A percentile compares a stretch with the other conserved stretches of the same genome.
These are phyloP conservation scores for Colletotrichum lini DNA, from an alignment of 2,329 filamentous ascomycete genomes.

Conservation along the genomic window DNA sequence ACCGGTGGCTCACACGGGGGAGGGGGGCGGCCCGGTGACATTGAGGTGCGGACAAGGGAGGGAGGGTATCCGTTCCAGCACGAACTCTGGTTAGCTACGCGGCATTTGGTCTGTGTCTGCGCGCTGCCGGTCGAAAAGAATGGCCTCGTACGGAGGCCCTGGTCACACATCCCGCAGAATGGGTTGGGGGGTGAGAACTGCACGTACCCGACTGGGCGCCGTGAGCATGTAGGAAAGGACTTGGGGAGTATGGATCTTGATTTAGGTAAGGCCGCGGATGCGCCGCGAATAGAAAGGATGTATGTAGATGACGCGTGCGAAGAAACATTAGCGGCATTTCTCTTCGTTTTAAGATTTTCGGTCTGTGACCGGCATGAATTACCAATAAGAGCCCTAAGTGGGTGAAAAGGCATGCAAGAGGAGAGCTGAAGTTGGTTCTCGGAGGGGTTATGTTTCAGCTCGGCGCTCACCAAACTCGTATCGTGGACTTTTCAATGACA, in stretches of 20 bases:
- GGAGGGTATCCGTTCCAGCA: conserved; percentile 14
- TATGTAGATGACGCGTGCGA: conserved; percentile 24
- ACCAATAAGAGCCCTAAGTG: no score
- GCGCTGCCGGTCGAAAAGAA: conserved; percentile 54
- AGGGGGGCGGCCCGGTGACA: not conserved
- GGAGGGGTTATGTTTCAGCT: not conserved
- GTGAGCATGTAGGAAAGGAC: not conserved
- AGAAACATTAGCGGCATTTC: no score
- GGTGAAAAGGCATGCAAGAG: no score
- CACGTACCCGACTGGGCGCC: conserved; percentile 35
- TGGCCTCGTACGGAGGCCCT: conserved; percentile 51
- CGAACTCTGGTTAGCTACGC: conserved; percentile 42
- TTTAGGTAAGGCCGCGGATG: not conserved
- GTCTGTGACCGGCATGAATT: no score
- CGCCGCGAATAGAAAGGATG: conserved; percentile 22
- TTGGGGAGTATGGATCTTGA: not conserved
- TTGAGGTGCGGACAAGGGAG: conserved; percentile 9
- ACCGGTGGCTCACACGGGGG: not conserved
- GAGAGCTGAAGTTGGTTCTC: not conserved
- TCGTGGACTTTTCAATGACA: not conserved
- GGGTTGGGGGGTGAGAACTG: conserved; percentile 23
- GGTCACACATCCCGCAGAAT: conserved; percentile 35
- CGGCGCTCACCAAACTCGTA: conserved; percentile 17
- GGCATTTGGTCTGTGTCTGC: conserved; percentile 45
- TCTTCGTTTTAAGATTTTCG: no score